Evolutionary conservation across 768 basidiomycete genomes (phyloP).

Genomic region (Terana coerulea): DNA sequence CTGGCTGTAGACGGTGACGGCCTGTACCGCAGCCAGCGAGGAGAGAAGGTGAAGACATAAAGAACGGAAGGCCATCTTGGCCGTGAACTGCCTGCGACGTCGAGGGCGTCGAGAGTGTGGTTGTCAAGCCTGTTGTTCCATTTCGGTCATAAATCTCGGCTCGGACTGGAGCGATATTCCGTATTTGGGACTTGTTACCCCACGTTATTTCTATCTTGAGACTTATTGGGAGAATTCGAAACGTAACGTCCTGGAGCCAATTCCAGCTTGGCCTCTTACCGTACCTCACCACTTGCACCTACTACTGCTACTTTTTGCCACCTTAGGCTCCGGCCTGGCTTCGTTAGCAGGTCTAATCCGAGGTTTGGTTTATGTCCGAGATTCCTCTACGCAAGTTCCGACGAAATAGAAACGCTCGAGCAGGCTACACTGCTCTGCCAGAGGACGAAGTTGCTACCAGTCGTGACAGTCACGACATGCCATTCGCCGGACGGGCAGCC

Average conservation of each 20-base stretch:
- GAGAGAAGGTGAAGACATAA: conserved; percentile 6
- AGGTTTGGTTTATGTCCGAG: conserved; percentile 51
- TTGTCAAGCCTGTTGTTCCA: background rate
- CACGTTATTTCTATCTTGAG: background rate
- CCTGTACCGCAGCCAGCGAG: conserved; percentile 1
- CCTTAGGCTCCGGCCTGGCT: conserved; percentile 6
- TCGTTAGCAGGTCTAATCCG: background rate
- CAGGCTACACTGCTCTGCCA: conserved; percentile 43
- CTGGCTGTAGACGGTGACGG: conserved; percentile 29
- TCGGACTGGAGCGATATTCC: background rate
- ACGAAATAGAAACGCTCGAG: conserved; percentile 43
- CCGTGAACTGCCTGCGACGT: background rate
- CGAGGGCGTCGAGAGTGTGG: background rate
- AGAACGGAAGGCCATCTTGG: conserved; percentile 13
- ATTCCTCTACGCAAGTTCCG: conserved; percentile 65
- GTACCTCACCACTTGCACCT: no score
- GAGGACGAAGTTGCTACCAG: conserved; percentile 24
- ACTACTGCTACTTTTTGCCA: background rate
- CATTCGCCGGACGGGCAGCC: conserved; percentile 30
- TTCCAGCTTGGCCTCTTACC: no score
- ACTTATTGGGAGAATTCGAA: no score
- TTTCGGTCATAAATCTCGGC: background rate
- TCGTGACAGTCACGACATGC: conserved; percentile 25
- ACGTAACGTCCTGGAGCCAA: no score
- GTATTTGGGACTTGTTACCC: background rate